These are phyloP conservation scores for Lachnellula suecica DNA, from an alignment of 2,329 filamentous ascomycete genomes.

Conservation along the genomic window DNA sequence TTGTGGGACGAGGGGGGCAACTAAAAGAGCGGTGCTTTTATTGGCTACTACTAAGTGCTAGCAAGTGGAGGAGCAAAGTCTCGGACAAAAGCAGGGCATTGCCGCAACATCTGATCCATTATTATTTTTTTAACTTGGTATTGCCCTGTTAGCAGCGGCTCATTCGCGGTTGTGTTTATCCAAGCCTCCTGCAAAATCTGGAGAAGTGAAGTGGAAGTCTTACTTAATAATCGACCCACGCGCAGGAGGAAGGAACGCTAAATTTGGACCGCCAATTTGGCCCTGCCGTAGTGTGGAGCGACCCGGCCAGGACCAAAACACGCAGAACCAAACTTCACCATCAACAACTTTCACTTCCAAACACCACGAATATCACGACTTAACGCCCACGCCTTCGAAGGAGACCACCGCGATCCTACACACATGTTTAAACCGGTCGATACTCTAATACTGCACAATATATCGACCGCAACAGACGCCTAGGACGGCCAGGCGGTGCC, in stretches of 20 bases:
- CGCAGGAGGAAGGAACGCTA: background rate
- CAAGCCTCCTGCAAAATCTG: background rate
- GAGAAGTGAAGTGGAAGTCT: background rate
- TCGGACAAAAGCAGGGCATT: background rate
- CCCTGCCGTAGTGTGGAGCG: background rate
- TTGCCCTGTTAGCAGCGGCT: background rate
- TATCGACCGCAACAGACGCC: background rate
- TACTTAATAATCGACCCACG: background rate
- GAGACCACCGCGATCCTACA: background rate
- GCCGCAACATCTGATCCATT: background rate
- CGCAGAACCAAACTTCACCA: background rate
- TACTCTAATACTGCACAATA: background rate
- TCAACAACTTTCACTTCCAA: background rate
- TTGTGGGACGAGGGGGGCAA: background rate
- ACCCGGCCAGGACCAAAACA: background rate
- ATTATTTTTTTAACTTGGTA: background rate
- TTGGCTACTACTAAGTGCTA: too few species aligned
- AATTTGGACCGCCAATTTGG: background rate
- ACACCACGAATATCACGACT: background rate
- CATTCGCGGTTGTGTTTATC: background rate
- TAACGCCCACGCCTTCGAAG: background rate
- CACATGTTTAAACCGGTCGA: slow-evolving; percentile 4
- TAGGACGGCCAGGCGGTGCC: slow-evolving; percentile 16
- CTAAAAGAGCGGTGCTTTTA: background rate
- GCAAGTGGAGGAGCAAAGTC: background rate